Conservation (phyloP, 225 moss, liverwort and hornwort genomes). For the Pleurozium schreberi region DNA sequence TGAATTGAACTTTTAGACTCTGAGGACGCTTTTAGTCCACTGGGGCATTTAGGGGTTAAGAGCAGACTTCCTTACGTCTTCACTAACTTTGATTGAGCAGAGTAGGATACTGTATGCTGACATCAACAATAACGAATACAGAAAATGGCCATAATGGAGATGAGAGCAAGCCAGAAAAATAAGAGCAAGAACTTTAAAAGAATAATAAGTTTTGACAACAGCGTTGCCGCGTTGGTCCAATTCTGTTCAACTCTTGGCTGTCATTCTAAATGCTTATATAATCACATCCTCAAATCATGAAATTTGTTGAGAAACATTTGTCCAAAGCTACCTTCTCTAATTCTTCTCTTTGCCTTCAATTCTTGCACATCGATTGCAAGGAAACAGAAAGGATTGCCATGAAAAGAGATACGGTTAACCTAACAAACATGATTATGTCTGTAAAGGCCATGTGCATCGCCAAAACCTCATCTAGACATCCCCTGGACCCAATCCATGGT, state of each 20-base stretch:
- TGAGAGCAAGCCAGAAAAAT: not conserved
- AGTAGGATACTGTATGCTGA: not conserved
- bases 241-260: not conserved
- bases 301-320: not conserved
- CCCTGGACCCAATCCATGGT: not conserved
- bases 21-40: too few species aligned
- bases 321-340: not conserved
- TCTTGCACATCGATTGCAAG: not conserved
- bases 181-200: not conserved
- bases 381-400: not conserved
- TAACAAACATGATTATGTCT: not conserved
- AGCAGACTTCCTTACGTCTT: too few species aligned
- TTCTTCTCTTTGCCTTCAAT: not conserved
- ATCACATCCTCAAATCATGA: not conserved
- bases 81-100: not conserved
- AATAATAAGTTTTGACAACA: not conserved
- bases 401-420: not conserved
- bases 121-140: not conserved
- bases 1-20: too few species aligned
- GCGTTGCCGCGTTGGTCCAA: not conserved
- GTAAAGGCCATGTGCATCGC: not conserved
- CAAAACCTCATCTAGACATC: not conserved
- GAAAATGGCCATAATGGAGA: not conserved
- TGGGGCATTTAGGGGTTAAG: too few species aligned
- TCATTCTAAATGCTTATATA: not conserved